phyloP scores from a whole-genome alignment of 2,329 filamentous ascomycete genomes.

The Endoconidiophora laricicola region DNA sequence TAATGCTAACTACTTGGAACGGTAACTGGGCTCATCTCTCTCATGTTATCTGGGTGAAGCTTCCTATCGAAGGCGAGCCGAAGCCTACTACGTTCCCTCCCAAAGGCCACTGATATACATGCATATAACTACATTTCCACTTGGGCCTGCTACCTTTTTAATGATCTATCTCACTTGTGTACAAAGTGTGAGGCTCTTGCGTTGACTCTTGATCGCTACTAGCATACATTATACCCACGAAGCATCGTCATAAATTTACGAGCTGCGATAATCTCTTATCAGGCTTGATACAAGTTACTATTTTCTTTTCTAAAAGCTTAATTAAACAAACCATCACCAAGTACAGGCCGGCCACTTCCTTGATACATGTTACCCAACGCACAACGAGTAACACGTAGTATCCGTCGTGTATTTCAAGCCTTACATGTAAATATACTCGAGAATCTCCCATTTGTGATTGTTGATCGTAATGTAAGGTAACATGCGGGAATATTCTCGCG shows the following conservation, averaged over 20 bases:
- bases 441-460: neutral
- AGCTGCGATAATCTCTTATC: too few species aligned
- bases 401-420: too few species aligned
- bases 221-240: neutral
- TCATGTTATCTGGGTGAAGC: constrained; percentile 58
- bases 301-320: too few species aligned
- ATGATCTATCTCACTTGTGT: neutral
- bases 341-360: too few species aligned
- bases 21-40: constrained; percentile 69
- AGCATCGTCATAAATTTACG: neutral
- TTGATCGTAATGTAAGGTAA: too few species aligned
- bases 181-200: too few species aligned
- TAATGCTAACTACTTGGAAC: constrained; percentile 57
- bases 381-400: too few species aligned
- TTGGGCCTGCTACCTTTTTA: neutral
- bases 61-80: constrained; percentile 47
- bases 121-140: neutral
- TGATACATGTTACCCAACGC: too few species aligned
- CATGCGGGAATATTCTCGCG: too few species aligned
- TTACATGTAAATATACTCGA: too few species aligned
- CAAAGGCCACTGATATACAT: constrained; percentile 7
- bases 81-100: constrained; percentile 68
- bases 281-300: too few species aligned
- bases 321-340: too few species aligned
- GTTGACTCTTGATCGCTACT: neutral